phyloP scores from a whole-genome alignment of 768 basidiomycete species.

The Tephrocybe rancida region DNA sequence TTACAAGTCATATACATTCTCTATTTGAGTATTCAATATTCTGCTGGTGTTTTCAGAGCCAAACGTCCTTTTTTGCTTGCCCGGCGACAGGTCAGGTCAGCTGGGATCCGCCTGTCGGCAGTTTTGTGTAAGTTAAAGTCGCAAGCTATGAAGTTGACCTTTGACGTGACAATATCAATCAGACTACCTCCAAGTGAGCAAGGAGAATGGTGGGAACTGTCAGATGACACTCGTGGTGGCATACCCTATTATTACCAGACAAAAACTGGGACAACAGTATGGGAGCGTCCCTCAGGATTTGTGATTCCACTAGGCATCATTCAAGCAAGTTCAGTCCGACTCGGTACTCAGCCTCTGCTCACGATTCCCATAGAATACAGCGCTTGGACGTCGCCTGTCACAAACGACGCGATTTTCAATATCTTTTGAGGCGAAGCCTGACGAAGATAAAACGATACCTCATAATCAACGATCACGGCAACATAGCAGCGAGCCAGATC shows the following conservation, averaged over 20 bases:
- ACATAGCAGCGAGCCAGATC: slow-evolving; percentile 31
- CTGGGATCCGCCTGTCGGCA: slow-evolving; percentile 91
- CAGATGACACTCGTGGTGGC: slow-evolving; percentile 80
- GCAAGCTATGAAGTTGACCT: slow-evolving; percentile 17
- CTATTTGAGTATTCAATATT: not conserved
- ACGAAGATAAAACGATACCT: slow-evolving; percentile 20
- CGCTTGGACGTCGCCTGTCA: slow-evolving; percentile 71
- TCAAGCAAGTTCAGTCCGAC: slow-evolving; percentile 52
- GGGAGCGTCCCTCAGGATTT: slow-evolving; percentile 89
- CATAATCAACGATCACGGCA: slow-evolving; percentile 36
- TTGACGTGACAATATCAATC: slow-evolving; percentile 18
- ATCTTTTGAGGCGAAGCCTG: slow-evolving; percentile 24
- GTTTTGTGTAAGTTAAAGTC: slow-evolving; percentile 70
- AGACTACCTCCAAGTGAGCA: slow-evolving; percentile 82
- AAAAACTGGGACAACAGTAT: slow-evolving; percentile 86
- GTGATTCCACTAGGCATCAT: slow-evolving; percentile 90
- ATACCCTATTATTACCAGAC: slow-evolving; percentile 95
- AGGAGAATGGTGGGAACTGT: slow-evolving; percentile 97
- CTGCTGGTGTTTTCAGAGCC: slow-evolving; percentile 38
- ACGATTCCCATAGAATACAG: slow-evolving; percentile 55
- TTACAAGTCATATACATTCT: not conserved
- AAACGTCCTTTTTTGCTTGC: slow-evolving; percentile 86
- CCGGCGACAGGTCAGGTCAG: slow-evolving; percentile 90
- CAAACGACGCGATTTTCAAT: slow-evolving; percentile 50
- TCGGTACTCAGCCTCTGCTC: slow-evolving; percentile 5